phyloP scores from a whole-genome alignment of 1,139 yeast genomes.

The Lodderomyces metapsilosis region DNA sequence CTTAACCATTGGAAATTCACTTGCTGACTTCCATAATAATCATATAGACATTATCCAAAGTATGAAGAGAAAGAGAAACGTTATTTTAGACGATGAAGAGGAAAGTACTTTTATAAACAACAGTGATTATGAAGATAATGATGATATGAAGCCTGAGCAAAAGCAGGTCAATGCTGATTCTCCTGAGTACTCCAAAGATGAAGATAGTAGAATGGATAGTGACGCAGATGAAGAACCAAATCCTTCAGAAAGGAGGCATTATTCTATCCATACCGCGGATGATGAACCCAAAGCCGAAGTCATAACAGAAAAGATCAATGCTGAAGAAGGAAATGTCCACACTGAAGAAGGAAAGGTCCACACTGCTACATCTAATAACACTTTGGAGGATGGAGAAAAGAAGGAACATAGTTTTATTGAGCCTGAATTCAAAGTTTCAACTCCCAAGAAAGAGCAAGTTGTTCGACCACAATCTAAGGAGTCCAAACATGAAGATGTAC shows the following conservation, averaged over 20 bases:
- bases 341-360: no score
- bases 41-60: no score
- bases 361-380: no score
- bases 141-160: not conserved
- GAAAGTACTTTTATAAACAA: constrained; percentile 39
- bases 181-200: not conserved
- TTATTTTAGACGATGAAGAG: constrained; percentile 14
- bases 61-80: constrained; percentile 22
- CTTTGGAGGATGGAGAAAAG: no score
- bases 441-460: not conserved
- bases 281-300: no score
- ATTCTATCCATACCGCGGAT: no score
- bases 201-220: not conserved
- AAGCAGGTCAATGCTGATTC: not conserved
- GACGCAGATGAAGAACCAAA: not conserved
- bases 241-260: no score
- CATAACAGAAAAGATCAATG: no score
- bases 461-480: not conserved
- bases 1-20: no score
- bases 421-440: not conserved
- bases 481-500: constrained; percentile 17
- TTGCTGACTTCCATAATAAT: no score
- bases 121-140: constrained; percentile 29
- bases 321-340: no score
- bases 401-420: not conserved